Evolutionary conservation across 208 protist species (phyloP).

Genomic region (Strigomonas galati): DNA sequence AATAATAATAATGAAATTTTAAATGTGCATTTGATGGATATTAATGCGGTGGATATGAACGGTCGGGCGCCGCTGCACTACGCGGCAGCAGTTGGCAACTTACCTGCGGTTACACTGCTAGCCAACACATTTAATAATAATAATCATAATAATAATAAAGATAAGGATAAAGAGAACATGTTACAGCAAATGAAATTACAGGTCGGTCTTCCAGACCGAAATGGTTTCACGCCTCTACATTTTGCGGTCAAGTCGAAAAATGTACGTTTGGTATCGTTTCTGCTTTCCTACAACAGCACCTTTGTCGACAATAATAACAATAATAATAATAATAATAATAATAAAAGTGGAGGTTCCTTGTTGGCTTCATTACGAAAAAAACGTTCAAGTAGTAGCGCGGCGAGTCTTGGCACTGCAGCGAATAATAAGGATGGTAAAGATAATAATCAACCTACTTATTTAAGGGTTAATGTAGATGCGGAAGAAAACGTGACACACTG

Average conservation of each 20-base stretch:
- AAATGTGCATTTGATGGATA: constrained; percentile 7
- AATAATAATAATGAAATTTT: constrained; percentile 1
- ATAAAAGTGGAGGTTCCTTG: neutral
- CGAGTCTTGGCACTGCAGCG: neutral
- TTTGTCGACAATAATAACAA: constrained; percentile 2
- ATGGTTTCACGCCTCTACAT: constrained; percentile 75
- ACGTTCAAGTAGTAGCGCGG: neutral
- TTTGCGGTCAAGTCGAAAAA: constrained; percentile 56
- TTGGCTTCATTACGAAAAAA: neutral
- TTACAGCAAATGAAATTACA: constrained; percentile 13
- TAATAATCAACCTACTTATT: neutral
- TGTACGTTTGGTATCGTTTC: constrained; percentile 37
- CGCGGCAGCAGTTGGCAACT: constrained; percentile 66
- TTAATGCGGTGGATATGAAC: constrained; percentile 67
- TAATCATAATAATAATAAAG: neutral
- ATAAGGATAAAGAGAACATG: constrained; percentile 9
- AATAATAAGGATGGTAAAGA: neutral
- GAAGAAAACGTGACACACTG: constrained; percentile 31
- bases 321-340: neutral
- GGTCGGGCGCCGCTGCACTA: constrained; percentile 84
- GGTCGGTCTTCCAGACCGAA: constrained; percentile 38
- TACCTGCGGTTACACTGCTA: constrained; percentile 42
- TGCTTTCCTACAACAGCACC: constrained; percentile 40
- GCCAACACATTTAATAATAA: neutral
- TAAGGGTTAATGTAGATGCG: constrained; percentile 54